Evolutionary conservation across 305 asterid genomes (phyloP).

Genomic region (Solanum hybrid): DNA sequence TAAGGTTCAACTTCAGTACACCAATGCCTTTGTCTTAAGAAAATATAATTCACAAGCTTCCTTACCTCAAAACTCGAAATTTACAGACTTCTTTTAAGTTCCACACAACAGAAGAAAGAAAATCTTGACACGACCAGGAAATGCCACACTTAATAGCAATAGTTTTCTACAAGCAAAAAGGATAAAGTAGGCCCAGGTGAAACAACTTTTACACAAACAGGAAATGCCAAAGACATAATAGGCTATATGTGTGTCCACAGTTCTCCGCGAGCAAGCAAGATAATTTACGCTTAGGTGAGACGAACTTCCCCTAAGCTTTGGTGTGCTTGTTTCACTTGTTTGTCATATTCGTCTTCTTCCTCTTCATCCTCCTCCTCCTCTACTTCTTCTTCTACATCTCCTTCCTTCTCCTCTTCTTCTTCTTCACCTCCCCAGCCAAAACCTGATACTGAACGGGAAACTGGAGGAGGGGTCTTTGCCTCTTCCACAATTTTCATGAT

Average conservation of each 20-base stretch:
- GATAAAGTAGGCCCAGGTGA: not conserved
- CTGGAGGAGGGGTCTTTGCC: constrained; percentile 71
- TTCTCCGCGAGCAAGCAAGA: not conserved
- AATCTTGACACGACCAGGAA: constrained; percentile 6
- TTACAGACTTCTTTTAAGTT: constrained; percentile 5
- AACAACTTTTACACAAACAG: not conserved
- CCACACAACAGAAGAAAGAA: not conserved
- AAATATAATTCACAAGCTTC: constrained; percentile 9
- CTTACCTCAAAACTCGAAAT: constrained; percentile 3
- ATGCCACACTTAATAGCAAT: not conserved
- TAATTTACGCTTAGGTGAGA: constrained; percentile 17
- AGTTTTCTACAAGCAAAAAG: constrained; percentile 14
- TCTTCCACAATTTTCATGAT: constrained; percentile 43
- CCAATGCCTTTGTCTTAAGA: not conserved
- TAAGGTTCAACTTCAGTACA: not conserved
- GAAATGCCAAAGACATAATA: not conserved
- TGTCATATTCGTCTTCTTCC: constrained; percentile 72
- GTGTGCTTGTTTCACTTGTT: constrained; percentile 70
- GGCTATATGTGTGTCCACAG: not conserved
- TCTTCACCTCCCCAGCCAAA: constrained; percentile 92
- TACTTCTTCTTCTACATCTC: constrained; percentile 35
- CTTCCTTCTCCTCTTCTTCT: constrained; percentile 44
- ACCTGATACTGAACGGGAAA: constrained; percentile 59
- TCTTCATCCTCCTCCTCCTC: constrained; percentile 36
- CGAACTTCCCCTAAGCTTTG: constrained; percentile 60